Base-by-base conservation (phyloP, 2,329 filamentous ascomycete species). In the Xylaria sp. region DNA sequence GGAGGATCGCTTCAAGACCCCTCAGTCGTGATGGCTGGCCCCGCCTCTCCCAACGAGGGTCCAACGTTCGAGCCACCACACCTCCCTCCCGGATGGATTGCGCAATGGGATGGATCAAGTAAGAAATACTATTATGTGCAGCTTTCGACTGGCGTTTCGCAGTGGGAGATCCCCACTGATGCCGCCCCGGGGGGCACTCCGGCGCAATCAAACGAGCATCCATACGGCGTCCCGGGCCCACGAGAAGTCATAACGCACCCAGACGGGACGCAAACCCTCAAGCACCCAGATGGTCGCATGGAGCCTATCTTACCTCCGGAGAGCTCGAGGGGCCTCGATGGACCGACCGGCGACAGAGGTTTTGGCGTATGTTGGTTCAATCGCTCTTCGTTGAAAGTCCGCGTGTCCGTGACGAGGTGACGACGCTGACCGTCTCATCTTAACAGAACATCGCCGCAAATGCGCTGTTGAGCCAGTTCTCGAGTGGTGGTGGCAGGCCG, bases 71-170 rank as follows among this genome's bases (percentile, higher is more conserved):
- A 75, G 63, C 89, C 89, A 70, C 89, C 89, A 54, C 81, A 82
- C 53, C 83, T 90, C 59, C 89, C 89, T 56, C 80, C 86, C 13
- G 89, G 89, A 74, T 91, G 89, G 89, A 90, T 90, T 74, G 87
- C 88, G 65, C 89, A 91, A 80, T 91, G 89, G 89, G 89, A 91
- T 75, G 86, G 84, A 69, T 76, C 83, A 63, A 87, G 84, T 77
- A 86, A 83, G 77, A 90, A 90, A 77, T 91, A 90, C 77, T 91
- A 91, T 78, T 91, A 87, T 77, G 90, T 92, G 57, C 89, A 92
- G 78, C 86, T 92, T 61, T 89, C 88, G 60, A 92, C 90, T 7
- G 90, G 90, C 54, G 83, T 87, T 42, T 91, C 90, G 69, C 90
- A 92, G 79, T 92, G 90, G 90, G 90, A 92, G n/a, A 84, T 86